Percentiles rank a stretch among this genome's conserved stretches.
These are phyloP conservation scores for Rhizoclosmatium sp. DNA, from an alignment of 192 early-diverging fungal genomes.

Conservation along the genomic window DNA sequence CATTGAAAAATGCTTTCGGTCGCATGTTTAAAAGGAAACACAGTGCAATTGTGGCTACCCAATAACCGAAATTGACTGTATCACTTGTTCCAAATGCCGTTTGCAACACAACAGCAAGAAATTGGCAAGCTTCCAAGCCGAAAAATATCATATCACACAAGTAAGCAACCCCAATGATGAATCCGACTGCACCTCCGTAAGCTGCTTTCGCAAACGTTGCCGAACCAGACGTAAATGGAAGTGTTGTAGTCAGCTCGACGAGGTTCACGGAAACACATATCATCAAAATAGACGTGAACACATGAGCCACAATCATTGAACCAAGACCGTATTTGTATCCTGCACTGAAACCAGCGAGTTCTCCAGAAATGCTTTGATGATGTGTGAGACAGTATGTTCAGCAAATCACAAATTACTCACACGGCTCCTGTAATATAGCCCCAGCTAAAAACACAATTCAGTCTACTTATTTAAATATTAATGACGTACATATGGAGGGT, in stretches of 20 bases:
- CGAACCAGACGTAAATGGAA: slow-evolving; percentile 31
- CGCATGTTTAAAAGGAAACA: slow-evolving; percentile 15
- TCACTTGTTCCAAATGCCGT: too few species aligned
- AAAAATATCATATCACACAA: slow-evolving; percentile 26
- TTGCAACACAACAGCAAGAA: slow-evolving; percentile 1
- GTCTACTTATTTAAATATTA: neutral
- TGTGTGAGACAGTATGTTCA: neutral
- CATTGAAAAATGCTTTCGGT: slow-evolving; percentile 27
- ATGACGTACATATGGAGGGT: slow-evolving; percentile 8
- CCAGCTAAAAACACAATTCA: neutral
- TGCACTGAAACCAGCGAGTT: slow-evolving; percentile 40
- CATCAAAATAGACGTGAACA: slow-evolving; percentile 16
- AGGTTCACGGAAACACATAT: slow-evolving; percentile 8
- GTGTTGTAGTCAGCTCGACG: slow-evolving; percentile 13
- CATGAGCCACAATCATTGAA: slow-evolving; percentile 35
- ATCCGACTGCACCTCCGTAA: slow-evolving; percentile 18
- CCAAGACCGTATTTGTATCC: slow-evolving; percentile 39
- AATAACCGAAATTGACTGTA: neutral
- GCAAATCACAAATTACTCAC: neutral
- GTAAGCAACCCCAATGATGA: slow-evolving; percentile 17
- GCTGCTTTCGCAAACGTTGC: slow-evolving; percentile 26
- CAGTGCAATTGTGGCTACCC: neutral
- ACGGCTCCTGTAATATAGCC: neutral
- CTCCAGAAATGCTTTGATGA: slow-evolving; percentile 23
- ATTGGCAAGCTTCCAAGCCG: slow-evolving; percentile 1